Evolutionary conservation across 805 yeast species (phyloP).

Genomic region (Candida suzukii): DNA sequence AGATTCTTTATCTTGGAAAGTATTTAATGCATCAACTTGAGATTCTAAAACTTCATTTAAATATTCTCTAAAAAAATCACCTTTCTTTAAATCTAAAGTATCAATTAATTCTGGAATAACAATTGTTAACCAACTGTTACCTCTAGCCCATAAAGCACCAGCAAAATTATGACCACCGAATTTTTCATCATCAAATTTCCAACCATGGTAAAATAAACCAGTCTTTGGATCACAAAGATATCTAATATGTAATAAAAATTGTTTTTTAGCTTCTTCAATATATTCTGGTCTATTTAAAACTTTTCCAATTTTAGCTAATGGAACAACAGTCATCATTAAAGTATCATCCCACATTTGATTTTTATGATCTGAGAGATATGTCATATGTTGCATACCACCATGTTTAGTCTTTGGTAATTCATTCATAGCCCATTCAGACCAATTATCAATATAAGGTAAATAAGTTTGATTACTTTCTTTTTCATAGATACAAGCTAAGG

Average conservation of each 20-base stretch:
- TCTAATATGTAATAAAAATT: constrained; percentile 25
- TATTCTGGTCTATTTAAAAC: constrained; percentile 23
- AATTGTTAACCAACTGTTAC: constrained; percentile 30
- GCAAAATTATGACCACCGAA: constrained; percentile 19
- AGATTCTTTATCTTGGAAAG: constrained; percentile 19
- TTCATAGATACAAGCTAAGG: constrained; percentile 25
- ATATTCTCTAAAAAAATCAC: constrained; percentile 22
- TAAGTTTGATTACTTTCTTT: constrained; percentile 12
- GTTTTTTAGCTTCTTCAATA: constrained; percentile 27
- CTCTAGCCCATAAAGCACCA: constrained; percentile 30
- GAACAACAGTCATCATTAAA: constrained; percentile 31
- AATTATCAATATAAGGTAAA: constrained; percentile 24
- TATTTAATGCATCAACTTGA: constrained; percentile 22
- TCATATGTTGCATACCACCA: constrained; percentile 30
- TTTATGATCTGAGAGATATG: constrained; percentile 23
- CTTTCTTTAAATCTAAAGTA: constrained; percentile 19
- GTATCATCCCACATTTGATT: constrained; percentile 28
- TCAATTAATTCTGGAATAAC: constrained; percentile 30
- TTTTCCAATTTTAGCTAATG: constrained; percentile 26
- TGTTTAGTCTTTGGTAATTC: constrained; percentile 24
- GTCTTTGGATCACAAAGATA: constrained; percentile 24
- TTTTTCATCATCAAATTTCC: constrained; percentile 14
- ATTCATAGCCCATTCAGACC: constrained; percentile 29
- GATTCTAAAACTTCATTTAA: constrained; percentile 23
- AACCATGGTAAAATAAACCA: constrained; percentile 30